phyloP scores from a whole-genome alignment of 1,284 basidiomycete genomes.

The Thelephora terrestris region DNA sequence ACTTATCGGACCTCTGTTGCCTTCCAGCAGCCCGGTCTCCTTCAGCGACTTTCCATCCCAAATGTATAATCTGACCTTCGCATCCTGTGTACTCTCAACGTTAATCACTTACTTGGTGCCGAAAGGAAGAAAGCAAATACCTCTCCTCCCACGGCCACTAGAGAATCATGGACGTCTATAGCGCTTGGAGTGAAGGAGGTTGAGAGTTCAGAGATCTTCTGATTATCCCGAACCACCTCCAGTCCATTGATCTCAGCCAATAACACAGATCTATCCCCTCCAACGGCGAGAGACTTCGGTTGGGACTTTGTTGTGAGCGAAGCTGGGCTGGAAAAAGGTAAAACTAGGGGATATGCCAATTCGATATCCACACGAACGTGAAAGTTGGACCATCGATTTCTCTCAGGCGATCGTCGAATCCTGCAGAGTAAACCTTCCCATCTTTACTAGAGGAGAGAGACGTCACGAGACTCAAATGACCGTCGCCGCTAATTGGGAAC shows the following conservation, averaged over 20 bases:
- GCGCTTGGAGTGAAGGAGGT: conserved; percentile 46
- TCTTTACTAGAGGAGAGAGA: conserved; percentile 45
- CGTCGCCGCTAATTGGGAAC: conserved; percentile 45
- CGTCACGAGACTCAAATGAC: conserved; percentile 66
- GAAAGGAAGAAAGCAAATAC: conserved; percentile 28
- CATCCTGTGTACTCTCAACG: conserved; percentile 36
- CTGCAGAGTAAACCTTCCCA: conserved; percentile 57
- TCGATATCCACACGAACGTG: conserved; percentile 35
- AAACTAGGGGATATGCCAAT: background rate
- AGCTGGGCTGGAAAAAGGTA: conserved; percentile 30
- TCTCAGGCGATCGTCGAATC: conserved; percentile 73
- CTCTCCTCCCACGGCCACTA: conserved; percentile 70
- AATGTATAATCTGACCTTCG: conserved; percentile 62
- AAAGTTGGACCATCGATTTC: conserved; percentile 51
- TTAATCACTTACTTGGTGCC: background rate
- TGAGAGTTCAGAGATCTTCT: conserved; percentile 47
- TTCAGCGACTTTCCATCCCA: conserved; percentile 57
- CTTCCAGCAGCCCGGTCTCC: conserved; percentile 51
- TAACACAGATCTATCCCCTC: conserved; percentile 60
- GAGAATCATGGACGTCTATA: conserved; percentile 39
- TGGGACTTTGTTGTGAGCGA: conserved; percentile 47
- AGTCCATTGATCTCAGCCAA: conserved; percentile 58
- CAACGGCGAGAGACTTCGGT: conserved; percentile 60
- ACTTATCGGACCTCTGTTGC: conserved; percentile 64
- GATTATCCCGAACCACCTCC: conserved; percentile 60